Base-by-base conservation (phyloP, 129 eudicot species). In the Flaveria robusta region DNA sequence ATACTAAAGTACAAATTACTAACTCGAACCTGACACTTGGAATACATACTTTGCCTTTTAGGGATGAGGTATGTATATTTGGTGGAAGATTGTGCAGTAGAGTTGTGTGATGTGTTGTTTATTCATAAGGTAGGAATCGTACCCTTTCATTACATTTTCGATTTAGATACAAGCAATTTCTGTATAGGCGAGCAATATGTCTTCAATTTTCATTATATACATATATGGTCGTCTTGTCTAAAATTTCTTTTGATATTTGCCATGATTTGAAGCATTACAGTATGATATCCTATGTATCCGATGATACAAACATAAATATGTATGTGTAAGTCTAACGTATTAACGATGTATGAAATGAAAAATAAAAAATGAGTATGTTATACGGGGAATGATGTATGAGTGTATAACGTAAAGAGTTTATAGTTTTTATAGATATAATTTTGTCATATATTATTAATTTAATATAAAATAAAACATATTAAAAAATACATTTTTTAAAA, bases 1-100 rank as follows among this genome's bases (percentile, higher is more conserved):
- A 66, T 74, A 68, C 72, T 54, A 27, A 34, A 58, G 45, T 14
- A 16, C 60, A 66, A 39, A 55, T 9, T 66, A 73, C 85, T 82
- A 77, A 77, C 85, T 63, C n/a, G 59, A 70, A n/a, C 24, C 11
- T 43, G 50, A 70, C 58, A 42, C 9, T 24, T 55, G 31, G 26
- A 26, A 39, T 58, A 67, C 56, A 46, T 29, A 68, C 42, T 74
- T 78, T 74, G 55, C 65, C 64, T 20, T 69, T 77, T 67, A 27
- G 20, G 39, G 9, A 39, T 27, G 34, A 26, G 59, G 3, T 52
- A 52, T 18, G 5, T n/a, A 0, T 6, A 52, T 52, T 1, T 52
- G 11, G 59, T 12, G 18, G 52, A 47, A 47, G 7, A 47, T 47
- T 47, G 52, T 47, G 52, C 13, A 47, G 52, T n/a, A 55, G 14